Conservation (phyloP, 768 basidiomycete genomes). For the Collybia sordida region DNA sequence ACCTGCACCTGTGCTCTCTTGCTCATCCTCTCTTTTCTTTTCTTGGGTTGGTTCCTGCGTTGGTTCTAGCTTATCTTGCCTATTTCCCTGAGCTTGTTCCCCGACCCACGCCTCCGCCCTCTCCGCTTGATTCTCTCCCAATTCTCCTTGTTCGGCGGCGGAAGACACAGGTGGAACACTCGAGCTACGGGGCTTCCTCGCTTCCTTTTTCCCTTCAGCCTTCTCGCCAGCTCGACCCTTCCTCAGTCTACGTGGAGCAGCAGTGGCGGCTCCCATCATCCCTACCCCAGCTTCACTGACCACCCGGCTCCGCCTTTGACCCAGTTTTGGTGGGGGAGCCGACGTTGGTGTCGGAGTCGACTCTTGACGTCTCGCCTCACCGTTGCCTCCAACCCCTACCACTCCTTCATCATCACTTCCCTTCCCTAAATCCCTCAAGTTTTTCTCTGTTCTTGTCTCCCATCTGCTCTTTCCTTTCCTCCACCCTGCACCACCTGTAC, state of each 20-base stretch:
- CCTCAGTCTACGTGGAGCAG: constrained; percentile 1
- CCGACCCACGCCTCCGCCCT: background rate
- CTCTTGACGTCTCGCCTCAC: background rate
- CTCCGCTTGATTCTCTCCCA: background rate
- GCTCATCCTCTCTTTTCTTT: too few species aligned
- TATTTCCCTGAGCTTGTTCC: too few species aligned
- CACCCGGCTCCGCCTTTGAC: constrained; percentile 7
- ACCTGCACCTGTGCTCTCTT: too few species aligned
- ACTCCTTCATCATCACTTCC: background rate
- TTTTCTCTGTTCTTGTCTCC: constrained; percentile 23
- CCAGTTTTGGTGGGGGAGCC: constrained; percentile 5
- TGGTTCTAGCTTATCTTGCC: background rate
- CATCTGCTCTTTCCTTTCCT: constrained; percentile 8
- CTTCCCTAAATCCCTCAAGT: constrained; percentile 13
- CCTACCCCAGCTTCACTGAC: constrained; percentile 19
- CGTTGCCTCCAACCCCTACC: too few species aligned
- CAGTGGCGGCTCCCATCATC: background rate
- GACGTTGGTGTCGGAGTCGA: constrained; percentile 8
- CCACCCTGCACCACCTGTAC: background rate
- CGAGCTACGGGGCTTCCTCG: constrained; percentile 13
- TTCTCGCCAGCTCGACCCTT: background rate
- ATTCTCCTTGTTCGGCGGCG: background rate
- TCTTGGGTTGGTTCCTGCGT: too few species aligned
- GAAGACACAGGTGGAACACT: constrained; percentile 13
- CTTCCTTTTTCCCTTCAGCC: constrained; percentile 1